A percentile compares a stretch with the other conserved stretches of the same genome.
These are phyloP conservation scores for Pseudogymnoascus sp. DNA, from an alignment of 2,329 filamentous ascomycete species.

Conservation along the genomic window DNA sequence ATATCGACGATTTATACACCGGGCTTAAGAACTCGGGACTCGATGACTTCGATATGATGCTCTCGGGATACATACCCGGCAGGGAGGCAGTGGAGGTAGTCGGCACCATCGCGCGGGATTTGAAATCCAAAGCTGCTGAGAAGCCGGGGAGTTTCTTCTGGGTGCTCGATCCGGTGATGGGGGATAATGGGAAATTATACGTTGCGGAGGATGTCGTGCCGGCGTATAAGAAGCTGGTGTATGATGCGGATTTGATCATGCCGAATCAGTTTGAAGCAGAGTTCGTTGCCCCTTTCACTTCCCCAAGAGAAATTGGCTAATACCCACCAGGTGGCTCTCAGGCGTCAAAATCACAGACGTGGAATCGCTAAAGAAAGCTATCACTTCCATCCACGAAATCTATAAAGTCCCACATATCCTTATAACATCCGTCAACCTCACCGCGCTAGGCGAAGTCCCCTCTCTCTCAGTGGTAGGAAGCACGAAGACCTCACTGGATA, in stretches of 20 bases:
- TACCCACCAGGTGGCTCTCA: constrained; percentile 62
- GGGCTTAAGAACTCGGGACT: constrained; percentile 79
- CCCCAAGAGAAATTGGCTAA: background rate
- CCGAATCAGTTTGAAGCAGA: constrained; percentile 98
- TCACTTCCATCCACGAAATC: constrained; percentile 67
- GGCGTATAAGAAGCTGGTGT: constrained; percentile 74
- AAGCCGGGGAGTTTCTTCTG: constrained; percentile 82
- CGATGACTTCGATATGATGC: constrained; percentile 85
- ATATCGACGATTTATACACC: constrained; percentile 78
- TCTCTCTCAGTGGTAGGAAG: constrained; percentile 72
- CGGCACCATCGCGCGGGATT: constrained; percentile 74
- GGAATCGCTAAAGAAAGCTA: constrained; percentile 63
- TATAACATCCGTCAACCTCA: constrained; percentile 80
- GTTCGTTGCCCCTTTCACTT: constrained; percentile 43
- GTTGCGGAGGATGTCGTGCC: constrained; percentile 88
- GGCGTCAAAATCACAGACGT: constrained; percentile 78
- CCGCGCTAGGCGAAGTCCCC: constrained; percentile 44
- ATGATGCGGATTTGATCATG: constrained; percentile 81
- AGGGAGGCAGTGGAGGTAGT: constrained; percentile 79
- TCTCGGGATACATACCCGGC: constrained; percentile 90
- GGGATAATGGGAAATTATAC: constrained; percentile 87
- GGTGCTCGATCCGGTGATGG: constrained; percentile 98
- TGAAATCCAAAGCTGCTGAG: constrained; percentile 58
- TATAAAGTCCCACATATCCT: constrained; percentile 82
- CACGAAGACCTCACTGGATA: constrained; percentile 52